phyloP scores from a whole-genome alignment of 2,329 filamentous ascomycete species.

The Penicillium sp. region DNA sequence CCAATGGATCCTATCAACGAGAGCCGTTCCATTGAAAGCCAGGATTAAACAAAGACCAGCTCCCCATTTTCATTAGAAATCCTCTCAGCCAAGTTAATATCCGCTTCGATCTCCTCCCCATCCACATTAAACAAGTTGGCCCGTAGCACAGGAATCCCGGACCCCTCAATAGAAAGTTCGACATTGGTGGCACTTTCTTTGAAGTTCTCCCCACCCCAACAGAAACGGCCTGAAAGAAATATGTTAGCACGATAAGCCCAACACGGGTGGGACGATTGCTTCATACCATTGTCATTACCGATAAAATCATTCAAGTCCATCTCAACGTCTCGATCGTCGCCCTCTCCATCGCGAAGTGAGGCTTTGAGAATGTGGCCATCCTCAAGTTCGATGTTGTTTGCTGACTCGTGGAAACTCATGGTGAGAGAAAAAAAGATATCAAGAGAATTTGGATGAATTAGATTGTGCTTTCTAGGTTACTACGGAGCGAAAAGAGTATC shows the following conservation, averaged over 20 bases:
- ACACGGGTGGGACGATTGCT: not conserved
- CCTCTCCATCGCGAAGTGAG: constrained; percentile 43
- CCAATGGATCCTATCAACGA: no score
- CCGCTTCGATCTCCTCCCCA: constrained; percentile 43
- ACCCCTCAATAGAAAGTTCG: constrained; percentile 53
- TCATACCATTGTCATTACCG: constrained; percentile 54
- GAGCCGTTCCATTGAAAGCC: not conserved
- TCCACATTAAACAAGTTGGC: constrained; percentile 48
- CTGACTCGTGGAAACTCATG: constrained; percentile 56
- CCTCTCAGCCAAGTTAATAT: constrained; percentile 60
- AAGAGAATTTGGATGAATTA: not conserved
- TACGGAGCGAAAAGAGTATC: not conserved
- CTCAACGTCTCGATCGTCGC: constrained; percentile 47
- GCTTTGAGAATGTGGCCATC: constrained; percentile 53
- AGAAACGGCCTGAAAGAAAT: constrained; percentile 36
- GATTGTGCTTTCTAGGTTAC: not conserved
- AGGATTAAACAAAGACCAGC: constrained; percentile 34
- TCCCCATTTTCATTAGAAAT: constrained; percentile 56
- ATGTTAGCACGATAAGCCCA: not conserved
- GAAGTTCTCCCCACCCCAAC: constrained; percentile 52
- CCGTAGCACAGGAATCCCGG: constrained; percentile 54
- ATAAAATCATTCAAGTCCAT: constrained; percentile 54
- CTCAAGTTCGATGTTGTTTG: constrained; percentile 51
- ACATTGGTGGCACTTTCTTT: constrained; percentile 50
- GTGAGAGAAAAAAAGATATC: not conserved